Conservation (phyloP, 352 stramenopile genomes). For the Pythium plurisporium region DNA sequence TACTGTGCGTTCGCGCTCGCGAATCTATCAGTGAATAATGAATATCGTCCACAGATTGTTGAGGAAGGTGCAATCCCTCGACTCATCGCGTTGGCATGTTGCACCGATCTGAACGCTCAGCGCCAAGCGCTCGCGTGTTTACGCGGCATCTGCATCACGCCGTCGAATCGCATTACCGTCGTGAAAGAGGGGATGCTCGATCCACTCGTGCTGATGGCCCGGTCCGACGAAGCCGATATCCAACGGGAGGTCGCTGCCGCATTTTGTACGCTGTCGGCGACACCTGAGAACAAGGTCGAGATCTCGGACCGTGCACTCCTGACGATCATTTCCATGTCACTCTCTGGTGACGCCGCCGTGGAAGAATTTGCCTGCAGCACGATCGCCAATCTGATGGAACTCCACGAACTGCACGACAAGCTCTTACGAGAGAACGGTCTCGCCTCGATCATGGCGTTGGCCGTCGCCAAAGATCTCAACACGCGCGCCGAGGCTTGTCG, state of each 20-base stretch:
- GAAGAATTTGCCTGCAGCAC: slow-evolving; percentile 93
- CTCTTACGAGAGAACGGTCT: slow-evolving; percentile 93
- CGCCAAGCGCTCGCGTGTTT: slow-evolving; percentile 90
- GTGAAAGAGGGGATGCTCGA: slow-evolving; percentile 95
- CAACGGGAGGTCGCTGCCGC: slow-evolving; percentile 90
- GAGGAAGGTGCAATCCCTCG: slow-evolving; percentile 91
- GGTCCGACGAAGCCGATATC: slow-evolving; percentile 89
- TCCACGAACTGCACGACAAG: slow-evolving; percentile 92
- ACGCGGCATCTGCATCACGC: slow-evolving; percentile 91
- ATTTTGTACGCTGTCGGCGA: slow-evolving; percentile 93
- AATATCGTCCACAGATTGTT: slow-evolving; percentile 90
- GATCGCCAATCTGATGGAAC: slow-evolving; percentile 94
- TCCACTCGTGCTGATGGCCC: slow-evolving; percentile 93
- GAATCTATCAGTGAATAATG: slow-evolving; percentile 93
- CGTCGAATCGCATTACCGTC: slow-evolving; percentile 83
- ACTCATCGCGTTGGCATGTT: slow-evolving; percentile 93
- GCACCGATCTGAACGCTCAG: slow-evolving; percentile 91
- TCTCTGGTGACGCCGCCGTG: slow-evolving; percentile 87
- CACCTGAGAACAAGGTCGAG: slow-evolving; percentile 96
- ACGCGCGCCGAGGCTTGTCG: slow-evolving; percentile 90
- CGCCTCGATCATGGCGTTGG: slow-evolving; percentile 90
- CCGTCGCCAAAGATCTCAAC: slow-evolving; percentile 85
- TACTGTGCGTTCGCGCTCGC: slow-evolving; percentile 94
- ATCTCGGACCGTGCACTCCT: slow-evolving; percentile 92
- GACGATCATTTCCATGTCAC: slow-evolving; percentile 93